phyloP scores from a whole-genome alignment of 106 monocot species.

The Dendrobium officinale region DNA sequence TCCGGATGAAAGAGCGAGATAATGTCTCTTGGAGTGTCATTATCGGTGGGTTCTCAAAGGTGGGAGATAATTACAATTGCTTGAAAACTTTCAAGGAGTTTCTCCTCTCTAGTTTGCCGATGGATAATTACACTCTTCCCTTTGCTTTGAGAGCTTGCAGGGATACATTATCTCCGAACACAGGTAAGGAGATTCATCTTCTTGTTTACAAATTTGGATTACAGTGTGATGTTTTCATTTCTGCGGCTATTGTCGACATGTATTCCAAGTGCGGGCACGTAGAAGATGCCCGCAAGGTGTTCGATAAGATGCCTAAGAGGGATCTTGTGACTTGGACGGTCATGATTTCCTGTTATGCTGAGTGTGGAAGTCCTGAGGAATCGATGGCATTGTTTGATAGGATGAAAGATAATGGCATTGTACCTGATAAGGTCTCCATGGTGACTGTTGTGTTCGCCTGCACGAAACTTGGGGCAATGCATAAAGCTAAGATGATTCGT shows the following conservation, averaged over 20 bases:
- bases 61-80: conserved; percentile 33
- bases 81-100: conserved; percentile 28
- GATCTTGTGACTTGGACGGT: conserved; percentile 52
- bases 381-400: conserved; percentile 34
- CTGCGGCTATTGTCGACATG: conserved; percentile 42
- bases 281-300: conserved; percentile 46
- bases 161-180: conserved; percentile 7
- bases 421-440: conserved; percentile 41
- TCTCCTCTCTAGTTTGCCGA: conserved; percentile 26
- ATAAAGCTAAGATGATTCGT: conserved; percentile 35
- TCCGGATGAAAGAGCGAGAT: conserved; percentile 26
- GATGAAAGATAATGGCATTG: conserved; percentile 26
- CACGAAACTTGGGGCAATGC: conserved; percentile 48
- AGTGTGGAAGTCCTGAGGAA: conserved; percentile 34
- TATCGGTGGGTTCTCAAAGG: conserved; percentile 39
- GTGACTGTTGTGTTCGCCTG: conserved; percentile 41
- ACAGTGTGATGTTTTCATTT: conserved; percentile 29
- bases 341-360: conserved; percentile 41
- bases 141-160: conserved; percentile 44
- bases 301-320: conserved; percentile 36
- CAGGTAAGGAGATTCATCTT: conserved; percentile 37
- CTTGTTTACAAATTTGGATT: conserved; percentile 32
- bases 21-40: conserved; percentile 52
- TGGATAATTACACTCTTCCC: conserved; percentile 49
- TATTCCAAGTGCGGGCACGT: conserved; percentile 31